phyloP scores from a whole-genome alignment of 768 basidiomycete species.

The Termitomyces sp. region DNA sequence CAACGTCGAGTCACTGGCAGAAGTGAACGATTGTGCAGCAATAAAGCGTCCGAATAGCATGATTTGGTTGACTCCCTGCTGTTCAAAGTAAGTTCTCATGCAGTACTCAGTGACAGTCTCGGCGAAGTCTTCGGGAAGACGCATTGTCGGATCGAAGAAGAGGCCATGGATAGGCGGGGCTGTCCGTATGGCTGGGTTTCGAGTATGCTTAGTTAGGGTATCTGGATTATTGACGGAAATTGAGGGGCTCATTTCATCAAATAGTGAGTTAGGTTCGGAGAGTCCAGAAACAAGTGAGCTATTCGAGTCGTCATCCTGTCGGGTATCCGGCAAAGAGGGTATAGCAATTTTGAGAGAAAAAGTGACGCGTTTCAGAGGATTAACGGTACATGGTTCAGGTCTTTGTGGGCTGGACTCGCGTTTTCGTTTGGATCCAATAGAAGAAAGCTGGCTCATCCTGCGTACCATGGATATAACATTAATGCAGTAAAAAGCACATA shows the following conservation, averaged over 20 bases:
- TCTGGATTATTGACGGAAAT: background rate
- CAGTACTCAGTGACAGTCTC: conserved; percentile 45
- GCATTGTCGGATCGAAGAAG: conserved; percentile 48
- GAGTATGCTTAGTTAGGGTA: background rate
- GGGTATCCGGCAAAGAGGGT: conserved; percentile 3
- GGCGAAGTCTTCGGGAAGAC: conserved; percentile 46
- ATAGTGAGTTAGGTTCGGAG: conserved; percentile 38
- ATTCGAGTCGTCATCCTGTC: background rate
- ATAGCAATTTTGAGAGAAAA: conserved; percentile 14
- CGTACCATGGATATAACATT: background rate
- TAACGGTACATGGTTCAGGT: background rate
- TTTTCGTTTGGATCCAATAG: conserved; percentile 9
- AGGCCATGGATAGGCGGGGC: conserved; percentile 62
- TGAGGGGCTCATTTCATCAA: conserved; percentile 29
- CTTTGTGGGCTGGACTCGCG: background rate
- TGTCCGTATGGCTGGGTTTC: conserved; percentile 23
- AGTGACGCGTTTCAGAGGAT: conserved; percentile 8
- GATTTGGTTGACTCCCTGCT: conserved; percentile 59
- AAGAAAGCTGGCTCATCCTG: conserved; percentile 7
- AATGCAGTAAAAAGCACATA: background rate
- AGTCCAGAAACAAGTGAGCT: conserved; percentile 12
- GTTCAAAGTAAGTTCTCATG: conserved; percentile 49
- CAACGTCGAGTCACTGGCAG: too few relatives aligned
- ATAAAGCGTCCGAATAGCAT: conserved; percentile 74
- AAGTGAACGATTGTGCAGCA: conserved; percentile 6